Evolutionary conservation across 768 basidiomycete species (phyloP).

Genomic region (Flagelloscypha sp.): DNA sequence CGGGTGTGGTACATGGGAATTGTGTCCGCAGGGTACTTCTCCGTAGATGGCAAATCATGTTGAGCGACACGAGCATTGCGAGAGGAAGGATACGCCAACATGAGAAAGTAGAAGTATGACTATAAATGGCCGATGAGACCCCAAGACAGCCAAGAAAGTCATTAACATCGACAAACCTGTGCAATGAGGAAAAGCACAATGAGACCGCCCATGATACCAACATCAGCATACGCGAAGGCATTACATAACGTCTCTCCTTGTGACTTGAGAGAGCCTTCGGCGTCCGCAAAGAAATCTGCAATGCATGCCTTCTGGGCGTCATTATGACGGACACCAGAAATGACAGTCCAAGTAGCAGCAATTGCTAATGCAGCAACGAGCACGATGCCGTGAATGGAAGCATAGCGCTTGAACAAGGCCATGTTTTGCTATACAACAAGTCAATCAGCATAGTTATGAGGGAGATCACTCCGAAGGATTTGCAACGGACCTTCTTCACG

Average conservation of each 20-base stretch:
- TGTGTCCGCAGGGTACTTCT: no score
- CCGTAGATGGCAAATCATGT: no score
- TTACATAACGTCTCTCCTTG: constrained; percentile 66
- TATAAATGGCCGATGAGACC: constrained; percentile 2
- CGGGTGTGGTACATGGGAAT: constrained; percentile 65
- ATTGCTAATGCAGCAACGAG: constrained; percentile 61
- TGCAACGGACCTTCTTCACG: constrained; percentile 57
- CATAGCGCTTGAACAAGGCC: constrained; percentile 60
- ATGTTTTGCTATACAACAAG: constrained; percentile 49
- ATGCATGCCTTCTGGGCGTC: constrained; percentile 65
- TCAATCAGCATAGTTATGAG: constrained; percentile 4
- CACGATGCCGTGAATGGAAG: constrained; percentile 52
- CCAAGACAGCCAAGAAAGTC: not conserved
- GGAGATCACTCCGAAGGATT: constrained; percentile 1
- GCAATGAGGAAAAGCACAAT: constrained; percentile 76
- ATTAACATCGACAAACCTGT: constrained; percentile 44
- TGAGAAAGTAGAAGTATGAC: constrained; percentile 33
- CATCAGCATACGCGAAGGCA: constrained; percentile 87
- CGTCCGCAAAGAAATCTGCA: constrained; percentile 42
- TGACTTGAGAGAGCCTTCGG: constrained; percentile 21
- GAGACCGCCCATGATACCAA: constrained; percentile 85
- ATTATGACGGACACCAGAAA: constrained; percentile 71
- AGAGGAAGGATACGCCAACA: constrained; percentile 17
- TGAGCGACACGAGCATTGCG: no score
- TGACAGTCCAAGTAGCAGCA: constrained; percentile 71